phyloP scores from a whole-genome alignment of 164 flowering plant genomes.

The Chimonanthus praecox region DNA sequence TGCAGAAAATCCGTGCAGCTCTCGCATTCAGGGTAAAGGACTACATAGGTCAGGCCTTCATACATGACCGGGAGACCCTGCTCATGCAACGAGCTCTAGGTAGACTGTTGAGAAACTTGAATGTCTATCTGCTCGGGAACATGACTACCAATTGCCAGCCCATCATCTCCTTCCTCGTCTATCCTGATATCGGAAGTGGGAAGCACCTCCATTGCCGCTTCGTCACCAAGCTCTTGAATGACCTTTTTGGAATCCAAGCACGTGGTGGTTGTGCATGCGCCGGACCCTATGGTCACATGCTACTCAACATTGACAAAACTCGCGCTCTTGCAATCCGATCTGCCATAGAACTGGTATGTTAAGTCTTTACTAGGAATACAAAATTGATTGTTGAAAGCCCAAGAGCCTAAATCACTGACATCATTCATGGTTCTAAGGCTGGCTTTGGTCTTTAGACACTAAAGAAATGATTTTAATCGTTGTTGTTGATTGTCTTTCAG shows the following conservation, averaged over 20 bases:
- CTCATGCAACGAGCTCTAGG: background rate
- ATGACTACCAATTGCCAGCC: background rate
- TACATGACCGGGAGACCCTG: conserved; percentile 2
- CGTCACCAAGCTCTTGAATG: conserved; percentile 16
- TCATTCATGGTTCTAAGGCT: no score
- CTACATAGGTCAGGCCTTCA: conserved; percentile 6
- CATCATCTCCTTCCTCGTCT: conserved; percentile 12
- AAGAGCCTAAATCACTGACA: no score
- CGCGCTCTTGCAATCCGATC: conserved; percentile 1
- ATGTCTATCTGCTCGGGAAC: conserved; percentile 5
- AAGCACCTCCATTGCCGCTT: conserved; percentile 15
- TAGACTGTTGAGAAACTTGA: conserved; percentile 1
- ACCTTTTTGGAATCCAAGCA: conserved; percentile 13
- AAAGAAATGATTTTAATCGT: no score
- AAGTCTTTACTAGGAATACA: background rate
- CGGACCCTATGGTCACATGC: conserved; percentile 14
- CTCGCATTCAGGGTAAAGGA: conserved; percentile 12
- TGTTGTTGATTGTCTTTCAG: no score
- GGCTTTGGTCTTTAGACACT: no score
- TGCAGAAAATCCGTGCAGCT: conserved; percentile 17
- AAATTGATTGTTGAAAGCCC: no score
- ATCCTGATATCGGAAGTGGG: background rate
- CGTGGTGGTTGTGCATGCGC: conserved; percentile 17
- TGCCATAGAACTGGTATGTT: conserved; percentile 6
- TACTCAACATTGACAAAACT: conserved; percentile 4